Conservation (phyloP, 1,284 basidiomycete genomes). For the Phenoliferia sp. region DNA sequence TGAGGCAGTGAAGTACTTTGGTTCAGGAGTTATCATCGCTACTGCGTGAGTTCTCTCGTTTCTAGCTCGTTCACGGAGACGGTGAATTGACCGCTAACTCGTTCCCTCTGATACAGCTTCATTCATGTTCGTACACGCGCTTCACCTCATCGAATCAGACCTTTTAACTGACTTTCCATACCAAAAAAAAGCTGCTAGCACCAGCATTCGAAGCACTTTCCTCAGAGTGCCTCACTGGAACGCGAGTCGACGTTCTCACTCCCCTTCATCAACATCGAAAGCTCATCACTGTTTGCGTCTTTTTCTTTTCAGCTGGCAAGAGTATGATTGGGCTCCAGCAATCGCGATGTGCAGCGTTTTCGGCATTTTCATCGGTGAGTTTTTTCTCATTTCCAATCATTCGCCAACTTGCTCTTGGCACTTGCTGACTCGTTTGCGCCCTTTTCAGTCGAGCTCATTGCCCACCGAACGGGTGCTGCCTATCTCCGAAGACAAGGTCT, state of each 20-base stretch:
- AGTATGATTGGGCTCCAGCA: conserved; percentile 66
- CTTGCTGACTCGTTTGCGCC: conserved; percentile 28
- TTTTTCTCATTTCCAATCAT: no score
- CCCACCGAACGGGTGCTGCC: conserved; percentile 43
- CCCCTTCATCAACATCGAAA: neutral
- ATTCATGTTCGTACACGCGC: conserved; percentile 39
- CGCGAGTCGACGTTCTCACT: conserved; percentile 55
- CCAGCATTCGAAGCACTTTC: conserved; percentile 68
- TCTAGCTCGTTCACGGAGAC: neutral
- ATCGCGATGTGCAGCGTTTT: conserved; percentile 76
- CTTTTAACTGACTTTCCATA: neutral
- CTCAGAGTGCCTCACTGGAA: conserved; percentile 64
- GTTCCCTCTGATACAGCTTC: conserved; percentile 66
- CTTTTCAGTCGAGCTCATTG: conserved; percentile 61
- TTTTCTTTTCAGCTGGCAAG: conserved; percentile 8
- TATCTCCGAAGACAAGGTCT: conserved; percentile 34
- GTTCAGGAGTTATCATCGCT: conserved; percentile 39
- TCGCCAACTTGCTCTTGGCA: conserved; percentile 8
- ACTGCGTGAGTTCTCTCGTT: neutral
- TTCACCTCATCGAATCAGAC: neutral
- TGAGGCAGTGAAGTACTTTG: conserved; percentile 85
- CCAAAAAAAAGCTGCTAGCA: conserved; percentile 50
- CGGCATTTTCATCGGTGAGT: conserved; percentile 61
- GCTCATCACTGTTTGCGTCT: conserved; percentile 19
- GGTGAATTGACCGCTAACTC: conserved; percentile 38